Evolutionary conservation across 306 rosid species (phyloP).

Genomic region (Cucumis melo): DNA sequence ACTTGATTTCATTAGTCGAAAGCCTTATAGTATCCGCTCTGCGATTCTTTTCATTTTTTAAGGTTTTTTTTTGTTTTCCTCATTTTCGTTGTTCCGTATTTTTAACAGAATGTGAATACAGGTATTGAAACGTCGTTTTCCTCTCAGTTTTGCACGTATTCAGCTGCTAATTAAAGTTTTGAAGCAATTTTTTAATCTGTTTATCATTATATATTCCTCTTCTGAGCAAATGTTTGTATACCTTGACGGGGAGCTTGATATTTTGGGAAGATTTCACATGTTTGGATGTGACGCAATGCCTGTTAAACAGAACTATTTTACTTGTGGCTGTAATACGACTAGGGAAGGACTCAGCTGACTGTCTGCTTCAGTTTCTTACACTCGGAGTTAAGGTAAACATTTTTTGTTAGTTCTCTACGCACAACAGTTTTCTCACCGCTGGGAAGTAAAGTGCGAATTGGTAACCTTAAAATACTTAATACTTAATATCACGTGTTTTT

Average conservation of each 20-base stretch:
- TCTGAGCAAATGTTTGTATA: conserved; percentile 1
- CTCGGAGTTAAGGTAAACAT: conserved; percentile 57
- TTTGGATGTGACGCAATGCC: conserved; percentile 76
- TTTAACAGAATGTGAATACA: not conserved
- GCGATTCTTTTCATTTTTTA: not conserved
- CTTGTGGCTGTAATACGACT: conserved; percentile 35
- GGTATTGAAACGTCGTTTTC: not conserved
- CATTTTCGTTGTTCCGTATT: not conserved
- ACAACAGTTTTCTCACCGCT: not conserved
- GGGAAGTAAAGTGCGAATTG: not conserved
- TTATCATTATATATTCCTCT: not conserved
- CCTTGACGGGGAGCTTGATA: conserved; percentile 61
- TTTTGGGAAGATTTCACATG: conserved; percentile 91
- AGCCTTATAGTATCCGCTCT: conserved; percentile 54
- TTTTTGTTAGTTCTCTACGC: not conserved
- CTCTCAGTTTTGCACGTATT: not conserved
- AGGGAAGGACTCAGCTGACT: conserved; percentile 27
- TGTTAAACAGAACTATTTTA: conserved; percentile 50
- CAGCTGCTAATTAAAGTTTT: not conserved
- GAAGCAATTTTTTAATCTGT: not conserved
- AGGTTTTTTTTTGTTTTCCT: not conserved
- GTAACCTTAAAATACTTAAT: not conserved
- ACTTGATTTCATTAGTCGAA: conserved; percentile 30
- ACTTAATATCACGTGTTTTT: not conserved
- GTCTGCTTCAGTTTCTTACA: conserved; percentile 40